These are phyloP conservation scores for Fraxinus ornus DNA, from an alignment of 305 asterid species.

Conservation along the genomic window DNA sequence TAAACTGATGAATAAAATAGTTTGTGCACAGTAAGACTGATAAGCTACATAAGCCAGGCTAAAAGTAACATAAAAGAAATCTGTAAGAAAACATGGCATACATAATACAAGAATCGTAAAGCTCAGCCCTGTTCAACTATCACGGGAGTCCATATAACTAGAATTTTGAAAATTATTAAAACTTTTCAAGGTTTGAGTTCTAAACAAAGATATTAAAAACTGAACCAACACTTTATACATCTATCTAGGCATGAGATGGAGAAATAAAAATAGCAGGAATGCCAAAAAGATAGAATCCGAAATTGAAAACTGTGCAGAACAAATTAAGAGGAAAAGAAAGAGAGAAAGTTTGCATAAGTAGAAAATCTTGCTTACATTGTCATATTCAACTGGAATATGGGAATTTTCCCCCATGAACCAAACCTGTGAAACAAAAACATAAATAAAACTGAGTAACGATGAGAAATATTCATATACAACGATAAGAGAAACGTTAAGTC, in stretches of 20 bases:
- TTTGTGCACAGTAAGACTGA: neutral
- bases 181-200: neutral
- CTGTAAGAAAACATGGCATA: neutral
- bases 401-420: conserved; percentile 99
- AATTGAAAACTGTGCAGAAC: neutral
- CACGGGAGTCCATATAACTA: neutral
- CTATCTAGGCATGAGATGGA: neutral
- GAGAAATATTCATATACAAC: neutral
- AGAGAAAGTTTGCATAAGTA: neutral
- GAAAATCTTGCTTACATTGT: conserved; percentile 60
- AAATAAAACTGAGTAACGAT: neutral
- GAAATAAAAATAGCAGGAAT: neutral
- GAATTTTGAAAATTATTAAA: neutral
- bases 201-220: neutral
- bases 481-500: neutral
- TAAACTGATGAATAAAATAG: neutral
- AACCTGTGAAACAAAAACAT: conserved; percentile 50
- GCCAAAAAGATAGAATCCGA: neutral
- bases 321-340: neutral
- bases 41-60: neutral
- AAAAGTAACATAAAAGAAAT: neutral
- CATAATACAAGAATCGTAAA: neutral
- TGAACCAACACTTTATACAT: neutral
- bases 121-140: neutral
- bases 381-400: conserved; percentile 91